Base-by-base conservation (phyloP, 2,329 filamentous ascomycete genomes). In the Colletotrichum sp. region DNA sequence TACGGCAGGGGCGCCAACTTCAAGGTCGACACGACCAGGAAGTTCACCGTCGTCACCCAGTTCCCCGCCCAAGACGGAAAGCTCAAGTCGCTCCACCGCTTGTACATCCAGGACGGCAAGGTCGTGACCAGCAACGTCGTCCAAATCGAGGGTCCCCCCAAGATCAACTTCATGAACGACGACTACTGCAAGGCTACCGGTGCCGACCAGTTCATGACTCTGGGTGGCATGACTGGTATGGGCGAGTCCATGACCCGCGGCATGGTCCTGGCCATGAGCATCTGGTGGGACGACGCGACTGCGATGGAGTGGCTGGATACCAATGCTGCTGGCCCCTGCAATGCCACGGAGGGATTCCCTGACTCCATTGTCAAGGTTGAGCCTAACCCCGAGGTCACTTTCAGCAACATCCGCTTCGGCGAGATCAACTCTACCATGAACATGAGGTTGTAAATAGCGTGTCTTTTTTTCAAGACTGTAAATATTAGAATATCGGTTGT, bases 271-370 rank as follows among this genome's bases (percentile, higher is more conserved):
- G 85, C 87, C 15, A 86, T 92, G 78, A 87, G 86, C 80, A 86
- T 92, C 77, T 92, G 90, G 90, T 90, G 89, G 83, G 89, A 91
- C 76, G 84, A 86, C 15, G 80, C 85, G 15, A 86, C 86, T 59
- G 89, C 86, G 76, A 92, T 92, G 90, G 86, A 88, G 59, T 92
- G 90, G 90, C 85, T 92, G 12, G 90, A 92, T 3, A 28, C 78
- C 83, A 85, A 68, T 84, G 86, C 8, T 84, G 82, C 87, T 5
- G 91, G 91, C 0, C 90, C 90, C 30, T 93, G 91, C 81, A 88
- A 85, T 77, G 84, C 84, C 0, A 89, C 87, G 1, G 89, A 90
- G 80, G 91, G 91, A 4, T 83, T 89, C 77, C 90, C 91, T 4
- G 74, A 79, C 9, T 84, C 85, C 30, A 87, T 93, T 71, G 83